Conservation (phyloP, 495 filamentous ascomycete genomes). For the Tuber umbilicatum region DNA sequence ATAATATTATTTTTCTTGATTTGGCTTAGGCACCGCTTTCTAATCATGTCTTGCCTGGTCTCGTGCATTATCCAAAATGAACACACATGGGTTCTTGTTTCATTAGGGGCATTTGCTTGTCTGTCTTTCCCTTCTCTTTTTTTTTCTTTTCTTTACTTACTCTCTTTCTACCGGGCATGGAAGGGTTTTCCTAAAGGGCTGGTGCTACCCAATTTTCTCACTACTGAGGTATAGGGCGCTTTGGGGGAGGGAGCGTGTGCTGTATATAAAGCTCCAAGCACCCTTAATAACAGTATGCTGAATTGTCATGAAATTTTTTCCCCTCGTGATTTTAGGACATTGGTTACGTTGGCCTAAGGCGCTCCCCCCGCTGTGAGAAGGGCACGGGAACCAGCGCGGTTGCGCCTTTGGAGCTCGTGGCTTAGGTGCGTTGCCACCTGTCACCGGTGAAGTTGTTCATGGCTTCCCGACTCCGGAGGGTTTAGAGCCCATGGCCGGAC, state of each 20-base stretch:
- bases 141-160: neutral
- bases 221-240: neutral
- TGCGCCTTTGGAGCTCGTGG: no score
- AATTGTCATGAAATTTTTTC: conserved; percentile 2
- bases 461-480: no score
- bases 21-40: neutral
- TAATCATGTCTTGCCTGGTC: neutral
- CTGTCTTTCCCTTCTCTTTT: neutral
- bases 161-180: neutral
- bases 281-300: neutral
- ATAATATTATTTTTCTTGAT: neutral
- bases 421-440: no score
- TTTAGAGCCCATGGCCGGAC: no score
- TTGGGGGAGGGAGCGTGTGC: neutral
- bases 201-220: neutral
- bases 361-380: neutral
- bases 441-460: no score
- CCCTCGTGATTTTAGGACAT: neutral
- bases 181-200: neutral
- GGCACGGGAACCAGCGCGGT: no score
- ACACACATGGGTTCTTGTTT: neutral
- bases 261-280: conserved; percentile 1
- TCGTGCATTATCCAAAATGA: neutral
- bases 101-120: neutral
- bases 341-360: neutral